phyloP scores from a whole-genome alignment of 306 rosid genomes.

The Cucurbita ficifolia region DNA sequence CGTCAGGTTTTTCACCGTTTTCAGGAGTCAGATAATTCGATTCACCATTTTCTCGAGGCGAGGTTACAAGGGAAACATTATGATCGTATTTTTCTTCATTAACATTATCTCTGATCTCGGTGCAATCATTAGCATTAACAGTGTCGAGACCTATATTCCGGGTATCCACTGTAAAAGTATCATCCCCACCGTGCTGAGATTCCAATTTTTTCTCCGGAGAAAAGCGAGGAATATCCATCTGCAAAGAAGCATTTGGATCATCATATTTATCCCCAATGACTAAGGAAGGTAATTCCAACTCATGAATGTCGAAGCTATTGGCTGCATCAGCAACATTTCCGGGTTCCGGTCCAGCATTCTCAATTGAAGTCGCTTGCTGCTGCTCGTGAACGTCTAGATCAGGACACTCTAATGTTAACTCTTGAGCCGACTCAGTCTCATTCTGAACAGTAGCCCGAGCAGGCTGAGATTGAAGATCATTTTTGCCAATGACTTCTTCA shows the following conservation, averaged over 20 bases:
- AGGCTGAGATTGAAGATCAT: slow-evolving; percentile 31
- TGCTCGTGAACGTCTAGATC: slow-evolving; percentile 19
- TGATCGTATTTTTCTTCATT: slow-evolving; percentile 25
- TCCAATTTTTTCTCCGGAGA: slow-evolving; percentile 30
- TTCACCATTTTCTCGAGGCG: slow-evolving; percentile 29
- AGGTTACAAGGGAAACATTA: slow-evolving; percentile 20
- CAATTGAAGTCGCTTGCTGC: slow-evolving; percentile 8
- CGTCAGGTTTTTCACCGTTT: slow-evolving; percentile 23
- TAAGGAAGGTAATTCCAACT: slow-evolving; percentile 24
- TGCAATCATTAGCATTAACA: slow-evolving; percentile 18
- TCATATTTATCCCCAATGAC: slow-evolving; percentile 25
- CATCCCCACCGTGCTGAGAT: slow-evolving; percentile 19
- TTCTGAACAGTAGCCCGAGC: slow-evolving; percentile 17
- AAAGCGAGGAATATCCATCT: slow-evolving; percentile 21
- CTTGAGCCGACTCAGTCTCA: slow-evolving; percentile 24
- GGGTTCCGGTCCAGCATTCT: slow-evolving; percentile 21
- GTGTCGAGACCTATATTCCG: slow-evolving; percentile 17
- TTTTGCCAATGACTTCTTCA: slow-evolving; percentile 23
- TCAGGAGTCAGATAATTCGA: slow-evolving; percentile 14
- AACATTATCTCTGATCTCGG: slow-evolving; percentile 25
- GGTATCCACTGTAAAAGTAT: slow-evolving; percentile 17
- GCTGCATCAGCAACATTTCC: slow-evolving; percentile 24
- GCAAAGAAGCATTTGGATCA: slow-evolving; percentile 30
- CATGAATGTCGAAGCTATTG: slow-evolving; percentile 21
- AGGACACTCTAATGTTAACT: slow-evolving; percentile 23